Base-by-base conservation (phyloP, 2,329 filamentous ascomycete species). In the Hypoxylon sp. region DNA sequence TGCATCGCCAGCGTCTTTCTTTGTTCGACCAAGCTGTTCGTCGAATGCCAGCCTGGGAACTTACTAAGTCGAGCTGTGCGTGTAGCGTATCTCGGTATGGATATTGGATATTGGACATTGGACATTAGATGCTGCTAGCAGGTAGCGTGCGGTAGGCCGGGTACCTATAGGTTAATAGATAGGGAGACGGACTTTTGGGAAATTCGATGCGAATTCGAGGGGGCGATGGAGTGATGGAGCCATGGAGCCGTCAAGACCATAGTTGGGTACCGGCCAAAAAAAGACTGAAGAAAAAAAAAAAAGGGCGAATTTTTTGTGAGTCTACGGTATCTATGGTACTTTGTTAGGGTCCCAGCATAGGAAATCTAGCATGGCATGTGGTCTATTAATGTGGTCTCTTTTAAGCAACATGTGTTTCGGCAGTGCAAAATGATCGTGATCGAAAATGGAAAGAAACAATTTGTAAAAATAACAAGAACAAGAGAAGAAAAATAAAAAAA, bases 51-150 rank as follows among this genome's bases (percentile, higher is more conserved):
- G 56, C 24, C 42, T 52, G 43, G 45, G 31, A 60, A 52, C 52
- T 63, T 63, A 63, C 56, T 63, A 60, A 60, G 29, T 35, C 26
- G 49, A 33, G 48, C 37, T 38, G 48, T 26, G 43, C 51, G 40
- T 23, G 29, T 54, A 54, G 26, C 8, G 18, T 37, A 35, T 43
- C 7, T 37, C 50, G 33, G 23, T 37, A 21, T 24, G 21, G 4
- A 13, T 51, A 47, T 35, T 9, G n/a, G 15, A 35, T 18, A 35
- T 2, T 6, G 11, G 5, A 33, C 17, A 33, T n/a, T 4, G n/a
- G n/a, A n/a, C n/a, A n/a, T n/a, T n/a, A n/a, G n/a, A n/a, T n/a
- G n/a, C n/a, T n/a, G n/a, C n/a, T n/a, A n/a, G n/a, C n/a, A n/a
- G n/a, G n/a, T n/a, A n/a, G n/a, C n/a, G n/a, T n/a, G n/a, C n/a